phyloP scores from a whole-genome alignment of 2,329 filamentous ascomycete species.

The Sphaerulina populicola region DNA sequence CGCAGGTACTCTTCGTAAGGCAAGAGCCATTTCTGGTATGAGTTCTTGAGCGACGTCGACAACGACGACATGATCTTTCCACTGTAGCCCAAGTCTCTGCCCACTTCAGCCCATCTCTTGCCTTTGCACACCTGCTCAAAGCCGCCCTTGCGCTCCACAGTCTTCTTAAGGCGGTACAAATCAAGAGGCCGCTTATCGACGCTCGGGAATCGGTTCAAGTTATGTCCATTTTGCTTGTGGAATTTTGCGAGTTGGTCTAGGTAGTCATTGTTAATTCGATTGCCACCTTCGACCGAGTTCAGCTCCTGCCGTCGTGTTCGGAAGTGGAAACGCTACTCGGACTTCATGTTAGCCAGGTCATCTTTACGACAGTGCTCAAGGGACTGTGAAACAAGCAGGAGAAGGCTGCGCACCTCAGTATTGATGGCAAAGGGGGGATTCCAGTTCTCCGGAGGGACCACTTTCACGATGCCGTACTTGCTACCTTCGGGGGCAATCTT shows the following conservation, averaged over 20 bases:
- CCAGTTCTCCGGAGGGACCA: slow-evolving; percentile 89
- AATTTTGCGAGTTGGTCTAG: slow-evolving; percentile 91
- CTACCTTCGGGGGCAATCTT: slow-evolving; percentile 81
- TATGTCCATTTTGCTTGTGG: slow-evolving; percentile 92
- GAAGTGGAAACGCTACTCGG: slow-evolving; percentile 80
- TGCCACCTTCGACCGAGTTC: slow-evolving; percentile 96
- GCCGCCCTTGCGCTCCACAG: slow-evolving; percentile 85
- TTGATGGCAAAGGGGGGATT: slow-evolving; percentile 93
- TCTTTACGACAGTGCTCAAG: not conserved
- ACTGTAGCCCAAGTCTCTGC: slow-evolving; percentile 90
- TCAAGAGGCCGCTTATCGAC: slow-evolving; percentile 97
- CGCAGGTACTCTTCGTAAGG: slow-evolving; percentile 93
- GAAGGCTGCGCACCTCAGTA: slow-evolving; percentile 65
- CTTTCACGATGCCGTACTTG: slow-evolving; percentile 88
- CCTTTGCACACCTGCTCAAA: slow-evolving; percentile 95
- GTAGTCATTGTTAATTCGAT: slow-evolving; percentile 90
- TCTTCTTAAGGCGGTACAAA: slow-evolving; percentile 91
- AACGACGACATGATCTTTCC: slow-evolving; percentile 99
- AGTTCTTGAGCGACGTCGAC: slow-evolving; percentile 96
- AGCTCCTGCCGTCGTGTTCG: slow-evolving; percentile 91
- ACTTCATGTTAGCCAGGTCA: slow-evolving; percentile 23
- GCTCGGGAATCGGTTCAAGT: slow-evolving; percentile 85
- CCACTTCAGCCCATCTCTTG: slow-evolving; percentile 99
- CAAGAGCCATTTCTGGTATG: slow-evolving; percentile 91
- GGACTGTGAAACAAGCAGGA: not conserved